A percentile compares a stretch with the other conserved stretches of the same genome.
Conservation (phyloP, 768 basidiomycete species). For the Pulveroboletus sp. region DNA sequence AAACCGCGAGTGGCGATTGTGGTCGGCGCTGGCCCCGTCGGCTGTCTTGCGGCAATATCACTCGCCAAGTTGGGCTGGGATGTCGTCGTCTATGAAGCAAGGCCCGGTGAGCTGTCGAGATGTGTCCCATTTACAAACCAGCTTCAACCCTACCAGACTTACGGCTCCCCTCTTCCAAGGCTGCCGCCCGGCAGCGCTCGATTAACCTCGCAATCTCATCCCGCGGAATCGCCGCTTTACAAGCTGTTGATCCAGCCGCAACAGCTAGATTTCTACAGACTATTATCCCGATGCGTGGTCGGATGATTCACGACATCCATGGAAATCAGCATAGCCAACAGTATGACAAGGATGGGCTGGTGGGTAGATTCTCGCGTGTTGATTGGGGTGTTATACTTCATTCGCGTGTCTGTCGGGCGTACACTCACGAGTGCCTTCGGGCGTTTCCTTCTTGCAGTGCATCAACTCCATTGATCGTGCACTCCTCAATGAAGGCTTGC, state of each 20-base stretch:
- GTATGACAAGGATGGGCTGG: constrained; percentile 89
- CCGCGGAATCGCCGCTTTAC: constrained; percentile 84
- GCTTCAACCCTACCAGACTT: constrained; percentile 47
- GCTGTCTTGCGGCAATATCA: constrained; percentile 83
- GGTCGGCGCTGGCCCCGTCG: constrained; percentile 91
- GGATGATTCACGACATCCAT: constrained; percentile 84
- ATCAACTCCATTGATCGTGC: constrained; percentile 93
- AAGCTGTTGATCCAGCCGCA: constrained; percentile 68
- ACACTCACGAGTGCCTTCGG: constrained; percentile 23
- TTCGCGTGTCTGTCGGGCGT: constrained; percentile 20
- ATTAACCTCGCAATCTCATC: constrained; percentile 96
- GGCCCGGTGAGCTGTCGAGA: constrained; percentile 52
- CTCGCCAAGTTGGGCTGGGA: constrained; percentile 84
- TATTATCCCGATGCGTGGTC: constrained; percentile 90
- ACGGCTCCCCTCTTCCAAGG: constrained; percentile 65
- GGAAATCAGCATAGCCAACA: constrained; percentile 76
- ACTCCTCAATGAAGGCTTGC: constrained; percentile 79
- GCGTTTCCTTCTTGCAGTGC: constrained; percentile 47
- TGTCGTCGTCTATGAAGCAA: constrained; percentile 74
- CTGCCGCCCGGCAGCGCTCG: constrained; percentile 69
- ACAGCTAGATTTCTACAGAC: constrained; percentile 67
- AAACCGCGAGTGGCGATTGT: constrained; percentile 49
- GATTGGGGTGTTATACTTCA: constrained; percentile 8
- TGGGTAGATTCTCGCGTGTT: constrained; percentile 34
- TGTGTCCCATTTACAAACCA: constrained; percentile 10